A percentile compares a stretch with the other conserved stretches of the same genome.
These are phyloP conservation scores for Lepraria neglecta DNA, from an alignment of 495 filamentous ascomycete species.

Conservation along the genomic window DNA sequence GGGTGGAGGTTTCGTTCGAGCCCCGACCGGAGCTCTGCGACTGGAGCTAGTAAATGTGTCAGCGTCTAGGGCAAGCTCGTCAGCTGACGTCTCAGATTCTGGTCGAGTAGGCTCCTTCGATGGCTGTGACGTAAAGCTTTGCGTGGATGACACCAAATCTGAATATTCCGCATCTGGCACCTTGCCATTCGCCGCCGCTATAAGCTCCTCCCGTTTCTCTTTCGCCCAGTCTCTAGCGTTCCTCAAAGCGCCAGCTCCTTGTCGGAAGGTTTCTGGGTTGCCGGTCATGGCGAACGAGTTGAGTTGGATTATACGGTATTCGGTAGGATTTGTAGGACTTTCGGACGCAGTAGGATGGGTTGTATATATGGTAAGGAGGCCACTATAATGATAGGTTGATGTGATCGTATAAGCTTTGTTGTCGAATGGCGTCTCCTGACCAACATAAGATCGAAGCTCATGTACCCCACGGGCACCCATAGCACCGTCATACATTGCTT, in stretches of 20 bases:
- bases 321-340: slow-evolving; percentile 16
- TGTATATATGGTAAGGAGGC: not conserved
- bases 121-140: too few species aligned
- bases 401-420: slow-evolving; percentile 14
- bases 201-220: slow-evolving; percentile 26
- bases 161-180: too few species aligned
- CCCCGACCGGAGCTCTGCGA: too few species aligned
- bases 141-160: too few species aligned
- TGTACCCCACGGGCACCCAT: slow-evolving; percentile 22
- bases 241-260: slow-evolving; percentile 31
- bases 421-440: not conserved
- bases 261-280: slow-evolving; percentile 28
- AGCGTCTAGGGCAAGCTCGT: too few species aligned
- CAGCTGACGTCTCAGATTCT: too few species aligned
- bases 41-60: too few species aligned
- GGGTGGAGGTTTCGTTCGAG: too few species aligned
- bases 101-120: too few species aligned
- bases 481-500: slow-evolving; percentile 26
- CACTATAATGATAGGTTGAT: slow-evolving; percentile 26
- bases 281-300: slow-evolving; percentile 30
- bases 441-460: slow-evolving; percentile 14
- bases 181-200: slow-evolving; percentile 9
- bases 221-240: slow-evolving; percentile 29
- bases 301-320: slow-evolving; percentile 30
- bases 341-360: slow-evolving; percentile 10